These are phyloP conservation scores for Boletus patriciae DNA, from an alignment of 768 basidiomycete species.

Conservation along the genomic window DNA sequence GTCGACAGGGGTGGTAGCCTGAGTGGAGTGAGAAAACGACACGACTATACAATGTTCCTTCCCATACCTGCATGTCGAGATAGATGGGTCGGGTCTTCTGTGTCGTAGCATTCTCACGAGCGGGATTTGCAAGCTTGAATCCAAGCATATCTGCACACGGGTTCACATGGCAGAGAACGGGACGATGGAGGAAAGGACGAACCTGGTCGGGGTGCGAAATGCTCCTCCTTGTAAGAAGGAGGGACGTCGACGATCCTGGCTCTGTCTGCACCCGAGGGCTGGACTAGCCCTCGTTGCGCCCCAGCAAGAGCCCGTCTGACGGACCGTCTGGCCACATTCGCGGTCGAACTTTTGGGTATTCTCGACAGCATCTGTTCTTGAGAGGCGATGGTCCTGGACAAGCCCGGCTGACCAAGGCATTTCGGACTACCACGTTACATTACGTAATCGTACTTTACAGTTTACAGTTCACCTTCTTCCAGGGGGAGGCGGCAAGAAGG, in stretches of 20 bases:
- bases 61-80: constrained; percentile 90
- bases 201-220: constrained; percentile 75
- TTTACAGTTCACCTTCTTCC: constrained; percentile 43
- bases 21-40: constrained; percentile 8
- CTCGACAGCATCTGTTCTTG: constrained; percentile 49
- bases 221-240: constrained; percentile 63
- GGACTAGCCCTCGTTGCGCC: constrained; percentile 63
- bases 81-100: constrained; percentile 87
- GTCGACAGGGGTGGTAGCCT: constrained; percentile 98
- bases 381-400: constrained; percentile 13
- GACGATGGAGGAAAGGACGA: constrained; percentile 11
- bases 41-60: background rate
- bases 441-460: constrained; percentile 22
- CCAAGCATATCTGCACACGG: constrained; percentile 74
- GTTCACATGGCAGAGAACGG: background rate
- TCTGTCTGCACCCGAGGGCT: constrained; percentile 79
- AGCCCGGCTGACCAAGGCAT: constrained; percentile 7
- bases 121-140: constrained; percentile 72
- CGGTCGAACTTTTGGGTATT: constrained; percentile 41
- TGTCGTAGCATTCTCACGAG: constrained; percentile 53
- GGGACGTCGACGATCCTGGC: constrained; percentile 83
- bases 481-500: constrained; percentile 84
- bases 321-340: constrained; percentile 30
- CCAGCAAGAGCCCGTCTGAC: constrained; percentile 21
- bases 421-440: constrained; percentile 3